phyloP scores from a whole-genome alignment of 2,329 filamentous ascomycete genomes.

The Colletotrichum spinosum region DNA sequence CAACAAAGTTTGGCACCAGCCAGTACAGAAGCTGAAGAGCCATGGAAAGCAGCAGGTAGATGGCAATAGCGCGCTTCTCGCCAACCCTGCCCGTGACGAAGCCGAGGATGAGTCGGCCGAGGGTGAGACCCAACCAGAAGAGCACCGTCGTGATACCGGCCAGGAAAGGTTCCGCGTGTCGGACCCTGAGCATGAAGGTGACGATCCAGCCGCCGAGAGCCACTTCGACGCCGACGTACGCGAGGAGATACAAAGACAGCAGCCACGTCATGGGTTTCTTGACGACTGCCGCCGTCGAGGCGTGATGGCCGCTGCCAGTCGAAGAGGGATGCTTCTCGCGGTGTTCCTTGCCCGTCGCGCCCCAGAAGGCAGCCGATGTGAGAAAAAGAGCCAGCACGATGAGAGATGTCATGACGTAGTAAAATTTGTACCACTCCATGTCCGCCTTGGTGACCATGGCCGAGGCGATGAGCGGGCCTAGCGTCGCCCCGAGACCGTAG shows the following conservation, averaged over 20 bases:
- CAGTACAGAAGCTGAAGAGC: conserved; percentile 80
- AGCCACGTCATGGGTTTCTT: conserved; percentile 74
- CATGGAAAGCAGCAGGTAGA: conserved; percentile 73
- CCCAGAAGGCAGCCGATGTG: conserved; percentile 71
- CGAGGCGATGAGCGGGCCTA: conserved; percentile 78
- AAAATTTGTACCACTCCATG: conserved; percentile 78
- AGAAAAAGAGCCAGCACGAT: conserved; percentile 66
- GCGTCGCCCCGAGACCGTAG: conserved; percentile 78
- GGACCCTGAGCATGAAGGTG: conserved; percentile 85
- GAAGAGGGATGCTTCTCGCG: conserved; percentile 51
- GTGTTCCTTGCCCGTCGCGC: conserved; percentile 68
- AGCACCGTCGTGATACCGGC: conserved; percentile 82
- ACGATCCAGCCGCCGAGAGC: conserved; percentile 83
- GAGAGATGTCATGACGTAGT: conserved; percentile 77
- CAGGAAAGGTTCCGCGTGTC: conserved; percentile 75
- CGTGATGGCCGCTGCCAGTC: conserved; percentile 52
- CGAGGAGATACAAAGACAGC: conserved; percentile 78
- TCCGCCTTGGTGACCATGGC: conserved; percentile 74
- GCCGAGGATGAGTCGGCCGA: conserved; percentile 78
- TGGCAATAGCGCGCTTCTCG: conserved; percentile 18
- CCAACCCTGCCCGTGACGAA: conserved; percentile 77
- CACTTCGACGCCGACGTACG: conserved; percentile 84
- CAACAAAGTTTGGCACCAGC: conserved; percentile 82
- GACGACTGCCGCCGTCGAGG: conserved; percentile 58
- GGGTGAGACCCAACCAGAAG: conserved; percentile 86